Evolutionary conservation across 352 stramenopile genomes (phyloP), one percentile per base, ranked within the genome.

Genomic region (Phytophthora constricta): DNA sequence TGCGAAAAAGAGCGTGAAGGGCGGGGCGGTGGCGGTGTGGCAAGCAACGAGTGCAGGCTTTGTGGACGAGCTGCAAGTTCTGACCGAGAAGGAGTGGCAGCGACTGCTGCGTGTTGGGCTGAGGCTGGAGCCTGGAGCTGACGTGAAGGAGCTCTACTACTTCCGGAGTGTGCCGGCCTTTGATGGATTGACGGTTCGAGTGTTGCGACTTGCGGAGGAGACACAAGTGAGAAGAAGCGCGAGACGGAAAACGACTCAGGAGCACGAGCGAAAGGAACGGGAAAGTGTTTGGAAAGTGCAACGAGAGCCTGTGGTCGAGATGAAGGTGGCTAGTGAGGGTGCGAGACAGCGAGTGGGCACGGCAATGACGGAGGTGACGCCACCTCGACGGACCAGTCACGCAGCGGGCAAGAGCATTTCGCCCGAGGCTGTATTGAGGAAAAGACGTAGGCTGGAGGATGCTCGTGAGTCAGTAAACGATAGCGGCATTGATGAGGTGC

Each of bases 51-150:
- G 31, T 9, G n/a, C 5, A 17, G 49, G 34, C 3, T 46, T 74
- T n/a, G 70, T 76, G 26, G 68, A 71, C 3, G 62, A 57, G 17
- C 48, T 63, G 11, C 67, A 61, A n/a, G 23, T 68, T 57, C 33
- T 86, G 43, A 74, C 19, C 11, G 61, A 80, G 26, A 60, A 60
- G 11, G 63, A 86, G 51, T 83, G 74, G 62, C 49, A 68, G 50
- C 50, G 66, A 39, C 43, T 80, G 55, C 22, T 70, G 19, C 46
- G 49, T 10, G 61, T 64, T 27, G 77, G 74, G 10, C 64, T 80
- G 22, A 50, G 59, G 50, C 53, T 84, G 20, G 25, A 59, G 26
- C 58, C 69, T 23, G 66, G 58, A 14, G 63, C 27, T 7, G 62
- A 62, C 46, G 53, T 68, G 31, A 59, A 48, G 19, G 62, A 80